Evolutionary conservation across 108 stramenopile genomes (phyloP).

Genomic region (Stephanodiscus minutulus): DNA sequence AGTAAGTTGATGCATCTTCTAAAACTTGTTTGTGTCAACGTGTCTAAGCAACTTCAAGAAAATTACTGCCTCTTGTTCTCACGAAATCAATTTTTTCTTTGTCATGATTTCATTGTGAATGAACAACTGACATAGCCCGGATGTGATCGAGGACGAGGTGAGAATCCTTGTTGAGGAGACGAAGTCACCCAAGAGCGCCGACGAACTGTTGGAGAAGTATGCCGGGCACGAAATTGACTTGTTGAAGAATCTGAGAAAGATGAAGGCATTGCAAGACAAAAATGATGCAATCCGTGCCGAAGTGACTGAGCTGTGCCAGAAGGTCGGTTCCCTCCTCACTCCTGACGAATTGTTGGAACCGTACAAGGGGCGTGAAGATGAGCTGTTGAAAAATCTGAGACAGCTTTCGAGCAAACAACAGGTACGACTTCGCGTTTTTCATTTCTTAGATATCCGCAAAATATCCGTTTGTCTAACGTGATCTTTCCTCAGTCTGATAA

Average conservation of each 20-base stretch:
- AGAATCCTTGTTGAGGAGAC: conserved; percentile 8
- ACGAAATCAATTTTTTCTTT: neutral
- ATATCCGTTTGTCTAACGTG: too few relatives aligned
- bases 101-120: neutral
- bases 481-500: too few relatives aligned
- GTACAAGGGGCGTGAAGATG: conserved; percentile 10
- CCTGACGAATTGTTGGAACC: conserved; percentile 9
- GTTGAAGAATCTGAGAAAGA: conserved; percentile 9
- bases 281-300: neutral
- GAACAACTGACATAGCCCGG: neutral
- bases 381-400: neutral
- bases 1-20: neutral
- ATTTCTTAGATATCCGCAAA: too few relatives aligned
- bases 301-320: conserved; percentile 1
- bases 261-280: conserved; percentile 3
- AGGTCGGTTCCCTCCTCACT: neutral
- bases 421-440: too few relatives aligned
- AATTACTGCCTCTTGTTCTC: neutral
- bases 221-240: neutral
- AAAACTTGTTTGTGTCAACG: neutral
- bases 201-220: conserved; percentile 3
- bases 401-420: too few relatives aligned
- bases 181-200: neutral
- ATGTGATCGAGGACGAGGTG: conserved; percentile 1
- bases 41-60: neutral